Evolutionary conservation across 306 rosid genomes (phyloP), one percentile per base, ranked within the genome.

Genomic region (Prunus mongolica): DNA sequence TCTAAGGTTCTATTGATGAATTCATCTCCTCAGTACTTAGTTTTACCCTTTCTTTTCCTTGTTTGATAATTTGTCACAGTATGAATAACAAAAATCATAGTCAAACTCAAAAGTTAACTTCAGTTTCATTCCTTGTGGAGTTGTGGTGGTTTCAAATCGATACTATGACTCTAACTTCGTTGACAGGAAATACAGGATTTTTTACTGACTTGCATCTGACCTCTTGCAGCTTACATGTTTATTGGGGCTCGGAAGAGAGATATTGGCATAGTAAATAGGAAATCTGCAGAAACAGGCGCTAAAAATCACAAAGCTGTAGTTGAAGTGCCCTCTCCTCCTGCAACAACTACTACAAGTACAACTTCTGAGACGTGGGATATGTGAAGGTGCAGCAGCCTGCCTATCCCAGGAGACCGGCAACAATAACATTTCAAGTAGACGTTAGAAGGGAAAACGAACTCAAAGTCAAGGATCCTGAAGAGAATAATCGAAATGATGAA

Each of bases 201-300:
- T 25, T 81, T 25, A 62, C 71, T 77, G 74, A 81, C 69, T 70
- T 62, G 64, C 65, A 65, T 80, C 30, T 81, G 55, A 49, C 68
- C 28, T 65, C 70, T 64, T 79, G 77, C 90, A 93, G 97, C 93
- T 74, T 93, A 75, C 83, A 81, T 93, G 56, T 91, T 93, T 82
- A 82, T 83, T 61, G 78, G 81, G 30, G 84, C 89, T 52, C 87
- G 78, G 78, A 86, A 64, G 84, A 86, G 82, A 85, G 91, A 88
- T 9, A 55, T 73, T 20, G 68, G 64, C 71, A 77, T 73, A 54
- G 49, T 34, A 73, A 81, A 73, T 34, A 54, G 69, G 27, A 86
- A 73, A 78, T 44, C 63, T 79, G 72, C 60, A 12, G 88, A 88
- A 51, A 85, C 58, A 81, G 44, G 32, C 10, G 62, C 30, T 50